Evolutionary conservation across 2,329 filamentous ascomycete genomes (phyloP).

Genomic region (Hypoxylon sp.): DNA sequence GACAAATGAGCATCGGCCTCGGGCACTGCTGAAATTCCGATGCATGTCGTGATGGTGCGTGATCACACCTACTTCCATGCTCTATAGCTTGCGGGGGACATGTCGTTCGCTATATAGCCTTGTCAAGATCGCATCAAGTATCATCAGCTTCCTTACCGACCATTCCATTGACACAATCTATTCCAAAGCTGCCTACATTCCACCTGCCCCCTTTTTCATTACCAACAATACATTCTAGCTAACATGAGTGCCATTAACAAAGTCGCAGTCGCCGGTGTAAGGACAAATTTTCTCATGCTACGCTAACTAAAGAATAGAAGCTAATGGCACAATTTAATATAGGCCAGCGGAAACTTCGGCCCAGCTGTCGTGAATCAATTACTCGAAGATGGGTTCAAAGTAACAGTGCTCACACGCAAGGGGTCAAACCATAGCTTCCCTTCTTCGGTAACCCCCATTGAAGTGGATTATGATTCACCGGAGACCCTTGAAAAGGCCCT

Average conservation of each 20-base stretch:
- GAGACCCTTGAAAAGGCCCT: slow-evolving; percentile 66
- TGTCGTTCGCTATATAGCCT: neutral
- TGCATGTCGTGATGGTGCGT: neutral
- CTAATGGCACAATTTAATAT: neutral
- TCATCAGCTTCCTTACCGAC: neutral
- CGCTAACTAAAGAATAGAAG: neutral
- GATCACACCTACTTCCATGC: neutral
- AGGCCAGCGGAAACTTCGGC: slow-evolving; percentile 55
- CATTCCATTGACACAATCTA: neutral
- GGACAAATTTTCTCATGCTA: neutral
- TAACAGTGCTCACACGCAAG: slow-evolving; percentile 69
- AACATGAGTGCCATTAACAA: slow-evolving; percentile 39
- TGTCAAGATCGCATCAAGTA: neutral
- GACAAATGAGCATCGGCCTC: slow-evolving; percentile 20
- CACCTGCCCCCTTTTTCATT: neutral
- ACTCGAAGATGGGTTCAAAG: slow-evolving; percentile 60
- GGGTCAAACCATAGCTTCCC: slow-evolving; percentile 57
- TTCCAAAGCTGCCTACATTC: neutral
- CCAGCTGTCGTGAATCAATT: slow-evolving; percentile 57
- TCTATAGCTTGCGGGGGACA: neutral
- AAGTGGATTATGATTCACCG: slow-evolving; percentile 63
- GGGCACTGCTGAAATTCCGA: slow-evolving; percentile 1
- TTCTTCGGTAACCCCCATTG: slow-evolving; percentile 58
- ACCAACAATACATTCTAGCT: neutral
- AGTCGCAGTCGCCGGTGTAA: slow-evolving; percentile 44